Percentiles rank a stretch among this genome's conserved stretches.
These are phyloP conservation scores for Gracilaria vermiculophylla DNA, from an alignment of 23 red algal genomes.

Conservation along the genomic window DNA sequence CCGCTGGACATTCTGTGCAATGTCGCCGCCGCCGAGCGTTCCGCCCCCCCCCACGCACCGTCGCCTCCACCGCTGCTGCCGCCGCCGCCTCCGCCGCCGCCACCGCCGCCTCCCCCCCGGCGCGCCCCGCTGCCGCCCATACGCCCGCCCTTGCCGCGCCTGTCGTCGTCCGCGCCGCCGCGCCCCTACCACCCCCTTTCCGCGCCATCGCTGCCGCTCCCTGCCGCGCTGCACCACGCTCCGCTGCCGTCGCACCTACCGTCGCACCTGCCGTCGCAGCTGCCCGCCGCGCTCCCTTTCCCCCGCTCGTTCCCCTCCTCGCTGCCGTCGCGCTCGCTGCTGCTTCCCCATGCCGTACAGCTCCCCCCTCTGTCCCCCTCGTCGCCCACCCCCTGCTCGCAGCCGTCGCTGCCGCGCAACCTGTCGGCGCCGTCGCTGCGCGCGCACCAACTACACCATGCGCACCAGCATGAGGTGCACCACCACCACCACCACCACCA, in stretches of 20 bases:
- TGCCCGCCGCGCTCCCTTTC: neutral
- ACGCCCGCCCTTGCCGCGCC: constrained; percentile 4
- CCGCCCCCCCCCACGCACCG: neutral
- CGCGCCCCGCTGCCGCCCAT: neutral
- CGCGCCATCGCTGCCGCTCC: constrained; percentile 1
- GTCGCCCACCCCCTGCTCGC: neutral
- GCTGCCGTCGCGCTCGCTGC: neutral
- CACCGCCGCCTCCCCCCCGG: neutral
- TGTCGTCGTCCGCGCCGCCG: neutral
- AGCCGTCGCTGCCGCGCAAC: constrained; percentile 21
- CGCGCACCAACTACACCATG: neutral
- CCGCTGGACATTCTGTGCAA: constrained; percentile 57
- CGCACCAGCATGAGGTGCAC: no score
- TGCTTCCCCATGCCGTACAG: neutral
- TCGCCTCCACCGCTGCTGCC: neutral
- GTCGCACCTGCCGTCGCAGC: neutral
- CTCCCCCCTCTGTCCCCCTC: neutral
- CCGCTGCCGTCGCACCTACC: neutral
- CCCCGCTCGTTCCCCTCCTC: neutral
- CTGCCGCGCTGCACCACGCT: neutral
- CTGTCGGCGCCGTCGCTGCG: constrained; percentile 27
- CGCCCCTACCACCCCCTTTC: neutral
- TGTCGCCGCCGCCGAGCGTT: constrained; percentile 49
- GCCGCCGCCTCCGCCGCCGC: neutral
- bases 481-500: neutral